phyloP scores from a whole-genome alignment of 768 basidiomycete species.

The Xanthoconium purpureum region DNA sequence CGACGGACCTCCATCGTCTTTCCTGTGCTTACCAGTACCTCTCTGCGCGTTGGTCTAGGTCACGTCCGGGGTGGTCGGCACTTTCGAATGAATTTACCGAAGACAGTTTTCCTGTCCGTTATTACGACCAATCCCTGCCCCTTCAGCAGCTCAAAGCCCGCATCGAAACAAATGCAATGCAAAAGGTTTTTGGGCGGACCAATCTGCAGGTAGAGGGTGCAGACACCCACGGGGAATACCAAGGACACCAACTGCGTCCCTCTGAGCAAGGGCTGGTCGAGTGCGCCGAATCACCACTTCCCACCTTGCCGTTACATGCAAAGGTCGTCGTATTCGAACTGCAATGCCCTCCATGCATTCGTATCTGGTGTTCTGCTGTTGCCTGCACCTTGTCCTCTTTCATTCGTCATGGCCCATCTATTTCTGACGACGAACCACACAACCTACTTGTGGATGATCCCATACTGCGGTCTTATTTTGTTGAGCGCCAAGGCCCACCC shows the following conservation, averaged over 20 bases:
- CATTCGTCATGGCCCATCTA: no score
- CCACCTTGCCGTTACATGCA: no score
- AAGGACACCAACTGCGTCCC: neutral
- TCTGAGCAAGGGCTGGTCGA: neutral
- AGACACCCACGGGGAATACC: neutral
- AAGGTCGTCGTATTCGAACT: no score
- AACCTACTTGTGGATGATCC: no score
- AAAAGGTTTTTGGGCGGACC: neutral
- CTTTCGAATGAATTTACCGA: neutral
- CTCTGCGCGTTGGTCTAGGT: no score
- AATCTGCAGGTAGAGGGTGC: neutral
- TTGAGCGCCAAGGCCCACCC: neutral
- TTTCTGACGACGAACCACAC: no score
- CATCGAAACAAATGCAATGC: neutral
- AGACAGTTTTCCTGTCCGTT: no score
- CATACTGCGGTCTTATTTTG: neutral
- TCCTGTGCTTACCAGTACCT: no score
- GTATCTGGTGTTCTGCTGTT: neutral
- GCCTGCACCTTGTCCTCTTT: no score
- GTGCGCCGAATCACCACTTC: neutral
- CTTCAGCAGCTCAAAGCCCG: neutral
- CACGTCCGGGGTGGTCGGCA: neutral
- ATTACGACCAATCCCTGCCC: neutral
- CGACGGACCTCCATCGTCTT: no score
- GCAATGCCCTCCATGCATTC: neutral